phyloP scores from a whole-genome alignment of 257 asterid species.

The Plectranthus barbatus region DNA sequence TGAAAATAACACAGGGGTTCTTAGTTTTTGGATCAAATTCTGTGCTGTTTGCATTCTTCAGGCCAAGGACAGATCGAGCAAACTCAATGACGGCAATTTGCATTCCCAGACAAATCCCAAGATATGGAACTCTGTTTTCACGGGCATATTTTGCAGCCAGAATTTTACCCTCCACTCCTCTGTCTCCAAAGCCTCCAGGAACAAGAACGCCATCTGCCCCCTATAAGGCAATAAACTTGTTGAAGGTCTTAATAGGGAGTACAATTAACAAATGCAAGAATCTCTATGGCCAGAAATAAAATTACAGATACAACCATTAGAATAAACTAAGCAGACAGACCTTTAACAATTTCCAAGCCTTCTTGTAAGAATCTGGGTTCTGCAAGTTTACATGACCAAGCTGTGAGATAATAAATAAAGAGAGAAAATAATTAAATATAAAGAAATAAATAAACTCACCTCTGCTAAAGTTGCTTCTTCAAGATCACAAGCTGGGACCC shows the following conservation, averaged over 20 bases:
- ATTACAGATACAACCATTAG: background rate
- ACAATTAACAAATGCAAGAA: background rate
- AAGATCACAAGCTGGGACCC: conserved; percentile 91
- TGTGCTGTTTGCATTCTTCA: conserved; percentile 59
- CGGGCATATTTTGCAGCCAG: conserved; percentile 80
- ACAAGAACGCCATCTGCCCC: conserved; percentile 69
- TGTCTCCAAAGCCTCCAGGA: conserved; percentile 87
- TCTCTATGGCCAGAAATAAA: background rate
- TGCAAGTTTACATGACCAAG: conserved; percentile 28
- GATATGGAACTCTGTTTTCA: conserved; percentile 55
- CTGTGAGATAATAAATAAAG: conserved; percentile 19
- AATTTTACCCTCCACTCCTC: conserved; percentile 82
- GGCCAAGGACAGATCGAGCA: conserved; percentile 60
- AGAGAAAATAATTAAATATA: conserved; percentile 5
- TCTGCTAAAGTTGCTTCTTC: conserved; percentile 62
- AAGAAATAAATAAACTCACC: conserved; percentile 30
- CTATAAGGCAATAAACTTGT: conserved; percentile 25
- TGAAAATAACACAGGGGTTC: conserved; percentile 60
- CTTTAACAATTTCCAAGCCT: conserved; percentile 83
- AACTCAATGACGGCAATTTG: conserved; percentile 66
- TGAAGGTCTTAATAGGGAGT: conserved; percentile 10
- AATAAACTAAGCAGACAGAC: conserved; percentile 33
- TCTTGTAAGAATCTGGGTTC: conserved; percentile 63
- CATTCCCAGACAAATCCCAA: conserved; percentile 82
- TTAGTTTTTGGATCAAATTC: conserved; percentile 54